Base-by-base conservation (phyloP, 2,329 filamentous ascomycete species). In the Ophiostoma fasciatum region DNA sequence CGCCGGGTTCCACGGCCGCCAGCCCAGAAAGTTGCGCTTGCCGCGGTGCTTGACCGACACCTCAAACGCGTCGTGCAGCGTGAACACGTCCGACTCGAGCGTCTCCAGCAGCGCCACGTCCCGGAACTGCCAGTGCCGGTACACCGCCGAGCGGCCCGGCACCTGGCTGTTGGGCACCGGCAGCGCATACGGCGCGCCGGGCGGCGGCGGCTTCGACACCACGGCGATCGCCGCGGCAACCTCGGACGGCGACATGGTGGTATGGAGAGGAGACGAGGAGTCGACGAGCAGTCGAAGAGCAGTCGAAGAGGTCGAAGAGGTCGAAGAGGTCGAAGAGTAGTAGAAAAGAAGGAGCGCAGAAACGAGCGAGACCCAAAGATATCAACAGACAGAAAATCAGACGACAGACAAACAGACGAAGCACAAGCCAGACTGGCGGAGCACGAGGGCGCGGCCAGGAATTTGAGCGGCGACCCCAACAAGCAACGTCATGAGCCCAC, bases 11-110 rank as follows among this genome's bases (percentile, higher is more conserved):
- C 83, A 96, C 5, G 79, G 71, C 44, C 90, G 75, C 54, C 72
- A 72, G 38, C 90, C 90, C 40, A 96, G 64, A 57, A 82, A 93
- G 48, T 66, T 75, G 48, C 69, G 71, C 49, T 74, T 79, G 31
- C 81, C 72, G 37, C 64, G 63, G 49, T 66, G 68, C 45, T 67
- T 69, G 38, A 68, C 74, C 45, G 76, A 61, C 19, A 65, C 58
- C 54, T 93, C 82, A 52, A 94, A 92, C 36, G 81, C 63, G 43
- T 94, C 83, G 62, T 93, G 80, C 19, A 76, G 67, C 12, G 84
- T 92, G 42, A 64, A 67, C 35, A 78, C 60, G 34, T 72, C 58
- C 14, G 84, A 80, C 51, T 90, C 79, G 45, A 82, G 62, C 6
- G 79, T 78, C 49, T 71, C 66, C 28, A 93, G 59, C 38, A 92